These are phyloP conservation scores for Schoenoplectus triqueter DNA, from an alignment of 202 grass and related monocot genomes.

Conservation along the genomic window DNA sequence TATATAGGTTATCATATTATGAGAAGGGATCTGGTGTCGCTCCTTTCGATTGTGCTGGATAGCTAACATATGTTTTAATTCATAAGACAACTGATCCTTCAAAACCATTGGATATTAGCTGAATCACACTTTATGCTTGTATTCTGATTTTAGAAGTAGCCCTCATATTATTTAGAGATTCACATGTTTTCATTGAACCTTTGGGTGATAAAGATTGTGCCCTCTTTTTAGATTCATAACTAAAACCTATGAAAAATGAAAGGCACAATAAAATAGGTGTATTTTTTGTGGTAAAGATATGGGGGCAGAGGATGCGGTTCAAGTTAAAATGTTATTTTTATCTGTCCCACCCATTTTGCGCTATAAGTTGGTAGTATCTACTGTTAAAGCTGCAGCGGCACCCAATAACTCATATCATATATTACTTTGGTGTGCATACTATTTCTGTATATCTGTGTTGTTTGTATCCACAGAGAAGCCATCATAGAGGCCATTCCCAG, in stretches of 20 bases:
- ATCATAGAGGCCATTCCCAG: constrained; percentile 67
- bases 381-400: neutral
- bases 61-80: neutral
- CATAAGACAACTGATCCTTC: neutral
- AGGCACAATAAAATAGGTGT: too few species aligned
- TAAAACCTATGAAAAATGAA: neutral
- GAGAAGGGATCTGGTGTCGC: neutral
- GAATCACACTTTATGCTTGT: neutral
- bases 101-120: neutral
- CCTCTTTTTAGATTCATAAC: neutral
- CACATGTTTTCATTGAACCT: too few species aligned
- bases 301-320: neutral
- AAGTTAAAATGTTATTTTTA: neutral
- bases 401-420: neutral
- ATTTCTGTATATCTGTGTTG: constrained; percentile 6
- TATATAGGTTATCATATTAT: neutral
- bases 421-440: neutral
- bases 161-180: too few species aligned
- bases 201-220: too few species aligned
- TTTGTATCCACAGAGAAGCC: constrained; percentile 56
- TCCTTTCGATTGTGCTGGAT: neutral
- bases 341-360: neutral
- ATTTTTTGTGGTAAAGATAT: too few species aligned
- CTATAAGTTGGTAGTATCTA: neutral
- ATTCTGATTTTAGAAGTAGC: too few species aligned